Conservation (phyloP, 495 filamentous ascomycete species). For the Lophiostoma macrostomum region DNA sequence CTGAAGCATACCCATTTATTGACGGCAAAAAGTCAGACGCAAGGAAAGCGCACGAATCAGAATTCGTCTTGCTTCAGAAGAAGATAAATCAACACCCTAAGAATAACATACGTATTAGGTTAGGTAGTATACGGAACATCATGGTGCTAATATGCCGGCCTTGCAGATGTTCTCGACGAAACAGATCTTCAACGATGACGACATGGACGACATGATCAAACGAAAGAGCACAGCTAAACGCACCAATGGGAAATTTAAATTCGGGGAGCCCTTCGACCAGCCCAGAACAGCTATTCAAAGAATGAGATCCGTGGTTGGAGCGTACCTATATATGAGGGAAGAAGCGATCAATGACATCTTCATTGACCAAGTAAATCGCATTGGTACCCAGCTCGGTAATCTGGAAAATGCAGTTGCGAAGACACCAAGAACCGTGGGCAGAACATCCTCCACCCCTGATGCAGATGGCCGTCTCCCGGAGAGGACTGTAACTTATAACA, state of each 20-base stretch:
- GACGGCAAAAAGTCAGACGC: not conserved
- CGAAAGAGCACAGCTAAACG: not conserved
- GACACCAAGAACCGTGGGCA: conserved; percentile 4
- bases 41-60: conserved; percentile 6
- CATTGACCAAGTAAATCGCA: not conserved
- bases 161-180: conserved; percentile 9
- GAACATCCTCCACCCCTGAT: not conserved
- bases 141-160: not conserved
- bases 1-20: conserved; percentile 12
- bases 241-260: not conserved
- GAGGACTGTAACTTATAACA: conserved; percentile 8
- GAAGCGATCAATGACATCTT: conserved; percentile 2
- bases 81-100: conserved; percentile 2
- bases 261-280: not conserved
- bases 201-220: conserved; percentile 6
- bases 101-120: conserved; percentile 2
- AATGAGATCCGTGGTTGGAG: conserved; percentile 6
- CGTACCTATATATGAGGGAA: conserved; percentile 8
- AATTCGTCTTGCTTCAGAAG: conserved; percentile 12
- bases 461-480: not conserved
- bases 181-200: conserved; percentile 2
- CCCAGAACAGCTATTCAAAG: conserved; percentile 10
- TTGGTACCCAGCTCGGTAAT: not conserved
- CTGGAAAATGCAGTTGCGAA: conserved; percentile 5
- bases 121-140: not conserved